phyloP scores from a whole-genome alignment of 148 eudicot species.

The Spergularia marina region DNA sequence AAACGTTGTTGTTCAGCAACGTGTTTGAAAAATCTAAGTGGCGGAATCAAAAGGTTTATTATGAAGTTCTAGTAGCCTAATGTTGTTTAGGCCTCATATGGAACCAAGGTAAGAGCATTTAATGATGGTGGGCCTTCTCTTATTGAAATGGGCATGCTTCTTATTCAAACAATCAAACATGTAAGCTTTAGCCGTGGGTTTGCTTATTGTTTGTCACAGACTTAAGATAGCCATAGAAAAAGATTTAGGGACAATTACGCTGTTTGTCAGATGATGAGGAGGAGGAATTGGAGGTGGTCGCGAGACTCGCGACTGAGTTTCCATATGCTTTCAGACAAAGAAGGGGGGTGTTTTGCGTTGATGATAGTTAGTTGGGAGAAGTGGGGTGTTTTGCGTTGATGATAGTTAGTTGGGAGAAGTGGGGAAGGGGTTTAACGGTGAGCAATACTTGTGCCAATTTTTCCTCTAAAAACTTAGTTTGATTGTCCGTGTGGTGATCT shows the following conservation, averaged over 20 bases:
- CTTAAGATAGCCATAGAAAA: background rate
- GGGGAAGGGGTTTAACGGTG: background rate
- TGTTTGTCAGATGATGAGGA: background rate
- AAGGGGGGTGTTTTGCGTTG: background rate
- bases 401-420: background rate
- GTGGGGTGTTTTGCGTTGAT: background rate
- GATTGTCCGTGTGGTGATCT: background rate
- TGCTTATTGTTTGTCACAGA: background rate
- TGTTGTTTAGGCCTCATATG: background rate
- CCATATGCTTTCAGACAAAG: background rate
- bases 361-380: background rate
- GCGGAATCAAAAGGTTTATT: background rate
- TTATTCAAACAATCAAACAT: background rate
- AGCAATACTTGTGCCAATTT: background rate
- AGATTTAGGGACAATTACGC: background rate
- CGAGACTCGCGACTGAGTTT: slow-evolving; percentile 5
- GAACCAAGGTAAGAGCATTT: background rate
- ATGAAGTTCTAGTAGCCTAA: background rate
- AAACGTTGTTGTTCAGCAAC: background rate
- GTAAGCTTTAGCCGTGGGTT: background rate
- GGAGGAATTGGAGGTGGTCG: background rate
- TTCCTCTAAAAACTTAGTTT: background rate
- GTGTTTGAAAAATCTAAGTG: background rate
- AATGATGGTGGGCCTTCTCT: background rate
- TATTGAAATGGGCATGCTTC: background rate